Percentiles rank a stretch among this genome's conserved stretches.
Conservation (phyloP, 352 stramenopile genomes). For the Phytophthora palmivora region DNA sequence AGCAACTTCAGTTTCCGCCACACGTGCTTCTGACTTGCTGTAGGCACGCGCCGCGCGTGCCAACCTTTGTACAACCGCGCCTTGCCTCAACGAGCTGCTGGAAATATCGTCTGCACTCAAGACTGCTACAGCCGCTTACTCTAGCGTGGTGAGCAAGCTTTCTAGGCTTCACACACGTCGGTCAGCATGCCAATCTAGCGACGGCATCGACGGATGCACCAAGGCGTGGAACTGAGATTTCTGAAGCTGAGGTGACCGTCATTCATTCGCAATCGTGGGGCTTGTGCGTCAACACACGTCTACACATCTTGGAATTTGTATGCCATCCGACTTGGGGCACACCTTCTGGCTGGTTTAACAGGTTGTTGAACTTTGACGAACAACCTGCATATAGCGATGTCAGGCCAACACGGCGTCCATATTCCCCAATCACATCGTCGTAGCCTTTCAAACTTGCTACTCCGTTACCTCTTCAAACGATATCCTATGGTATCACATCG, state of each 20-base stretch:
- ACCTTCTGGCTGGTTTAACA: conserved; percentile 27
- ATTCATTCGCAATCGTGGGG: conserved; percentile 4
- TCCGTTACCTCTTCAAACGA: neutral
- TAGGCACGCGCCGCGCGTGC: conserved; percentile 25
- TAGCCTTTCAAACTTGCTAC: neutral
- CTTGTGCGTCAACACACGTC: neutral
- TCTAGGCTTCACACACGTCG: conserved; percentile 4
- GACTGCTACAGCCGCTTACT: conserved; percentile 5
- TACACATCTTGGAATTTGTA: conserved; percentile 28
- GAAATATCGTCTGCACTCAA: conserved; percentile 17
- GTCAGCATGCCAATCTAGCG: neutral
- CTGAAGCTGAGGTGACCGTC: conserved; percentile 26
- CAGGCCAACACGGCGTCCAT: neutral
- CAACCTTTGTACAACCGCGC: conserved; percentile 10
- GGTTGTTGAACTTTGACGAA: conserved; percentile 14
- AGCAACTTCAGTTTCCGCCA: neutral
- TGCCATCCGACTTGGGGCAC: conserved; percentile 2
- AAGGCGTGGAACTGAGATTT: neutral
- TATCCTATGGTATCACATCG: neutral
- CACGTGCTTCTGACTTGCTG: conserved; percentile 18
- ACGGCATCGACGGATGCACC: neutral
- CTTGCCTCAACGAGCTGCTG: conserved; percentile 21
- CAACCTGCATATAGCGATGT: conserved; percentile 13
- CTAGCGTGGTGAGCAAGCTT: conserved; percentile 5
- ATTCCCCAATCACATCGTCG: neutral